Base-by-base conservation (phyloP, 108 stramenopile genomes). In the Nitzschia sp. region DNA sequence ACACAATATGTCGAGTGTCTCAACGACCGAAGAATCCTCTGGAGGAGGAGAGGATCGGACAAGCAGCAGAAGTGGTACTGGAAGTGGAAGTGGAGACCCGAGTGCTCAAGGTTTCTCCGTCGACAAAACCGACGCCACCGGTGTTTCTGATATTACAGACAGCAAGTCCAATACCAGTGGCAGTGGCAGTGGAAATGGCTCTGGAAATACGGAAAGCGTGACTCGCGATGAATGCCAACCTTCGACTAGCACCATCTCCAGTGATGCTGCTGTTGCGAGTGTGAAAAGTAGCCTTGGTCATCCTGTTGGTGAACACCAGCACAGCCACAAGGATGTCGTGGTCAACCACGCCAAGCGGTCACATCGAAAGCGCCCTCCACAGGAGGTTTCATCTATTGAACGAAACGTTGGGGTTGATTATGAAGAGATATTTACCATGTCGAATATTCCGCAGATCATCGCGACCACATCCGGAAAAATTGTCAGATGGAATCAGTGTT, bases 381-480 rank as follows among this genome's bases (percentile, higher is more conserved):
- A 33, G 11, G 74, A 78, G 33, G 58, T 62, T 5, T 65, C 74
- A 0, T 77, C 77, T 0, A 6, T 72, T 23, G 84, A 79, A 45
- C 30, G 65, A 36, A 72, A 68, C 29, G 87, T 91, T 65, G 78
- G 79, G 21, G 61, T 90, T 36, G 84, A 90, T 63, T 93, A 87
- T 70, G 72, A 85, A 66, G 88, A 89, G 61, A 85, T 91, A 3
- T 93, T 93, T 55, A 50, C 73, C 53, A 84, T 83, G 45, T 83
- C 84, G 8, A 90, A 87, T 68, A 72, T 93, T 25, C 92, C 92
- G 16, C 92, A 93, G 67, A 58, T 93, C 4, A 85, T 93, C 67
- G 89, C 89, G 0, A 80, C 85, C 6, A 85, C 88, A 19, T 80
- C 89, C 2, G 92, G 92, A 26, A 74, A 81, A 27, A 87, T 91